phyloP scores from a whole-genome alignment of 345 rosid species.

The Populus pruinosa region DNA sequence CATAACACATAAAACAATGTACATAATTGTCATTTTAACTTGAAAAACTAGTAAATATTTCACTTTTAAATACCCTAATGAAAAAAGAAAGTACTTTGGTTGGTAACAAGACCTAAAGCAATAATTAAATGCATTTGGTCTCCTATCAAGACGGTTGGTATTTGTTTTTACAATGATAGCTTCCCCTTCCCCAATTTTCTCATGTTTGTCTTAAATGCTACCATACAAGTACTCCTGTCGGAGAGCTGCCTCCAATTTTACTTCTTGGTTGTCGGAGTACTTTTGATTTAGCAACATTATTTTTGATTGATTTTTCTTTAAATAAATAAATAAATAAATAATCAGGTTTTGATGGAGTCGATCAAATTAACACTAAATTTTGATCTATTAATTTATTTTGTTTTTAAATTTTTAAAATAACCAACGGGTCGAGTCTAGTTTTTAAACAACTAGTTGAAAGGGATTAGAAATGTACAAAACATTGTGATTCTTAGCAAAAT shows the following conservation, averaged over 20 bases:
- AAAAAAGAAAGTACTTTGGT: too few species aligned
- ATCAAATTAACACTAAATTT: too few species aligned
- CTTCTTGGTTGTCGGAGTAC: neutral
- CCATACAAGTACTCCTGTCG: neutral
- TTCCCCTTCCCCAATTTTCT: constrained; percentile 11
- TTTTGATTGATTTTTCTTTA: too few species aligned
- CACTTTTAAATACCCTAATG: too few species aligned
- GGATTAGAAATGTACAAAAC: neutral
- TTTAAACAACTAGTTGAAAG: neutral
- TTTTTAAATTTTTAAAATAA: too few species aligned
- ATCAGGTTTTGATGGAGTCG: too few species aligned
- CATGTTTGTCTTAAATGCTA: constrained; percentile 25
- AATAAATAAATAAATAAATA: too few species aligned
- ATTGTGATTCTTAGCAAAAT: neutral
- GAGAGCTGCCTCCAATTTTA: neutral
- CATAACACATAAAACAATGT: neutral
- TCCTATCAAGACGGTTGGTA: neutral
- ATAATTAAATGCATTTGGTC: neutral
- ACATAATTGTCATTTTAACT: neutral
- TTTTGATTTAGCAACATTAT: neutral
- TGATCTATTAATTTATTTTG: too few species aligned
- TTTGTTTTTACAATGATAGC: neutral
- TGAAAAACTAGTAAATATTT: too few species aligned
- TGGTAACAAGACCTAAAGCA: too few species aligned
- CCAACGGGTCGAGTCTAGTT: too few species aligned